Base-by-base conservation (phyloP, 2,329 filamentous ascomycete genomes). In the Ophiostoma triangulosporum region DNA sequence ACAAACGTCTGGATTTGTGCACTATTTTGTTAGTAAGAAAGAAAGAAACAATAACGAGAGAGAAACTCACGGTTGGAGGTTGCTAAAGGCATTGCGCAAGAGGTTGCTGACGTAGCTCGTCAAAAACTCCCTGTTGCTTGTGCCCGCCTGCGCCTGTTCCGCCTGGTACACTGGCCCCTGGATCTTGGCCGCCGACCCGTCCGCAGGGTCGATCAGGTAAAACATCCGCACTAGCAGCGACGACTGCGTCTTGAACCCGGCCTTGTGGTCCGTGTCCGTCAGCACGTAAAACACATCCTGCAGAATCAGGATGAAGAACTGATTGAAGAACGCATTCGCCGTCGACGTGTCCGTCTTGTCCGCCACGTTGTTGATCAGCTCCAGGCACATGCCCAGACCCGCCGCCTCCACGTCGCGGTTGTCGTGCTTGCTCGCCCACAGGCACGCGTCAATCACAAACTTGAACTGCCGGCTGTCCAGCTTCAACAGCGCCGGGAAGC, bases 381-480 rank as follows among this genome's bases (percentile, higher is more conserved):
- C 93, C 60, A 95, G 81, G 68, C 91, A 97, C 93, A 98, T 98
- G 69, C 90, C 93, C 57, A 98, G 80, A 57, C 93, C 93, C 36
- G 93, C 94, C 60, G 87, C 88, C 70, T 98, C 93, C 29, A 98
- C 93, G 65, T 96, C 89, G 57, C 93, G 86, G 71, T 98, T 98
- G 72, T 98, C 93, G 69, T 98, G 93, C 75, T 98, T 98, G 74
- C 91, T 96, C n/a, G 94, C 93, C 94, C 93, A 98, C 77, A 97
- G 89, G 75, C 94, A 98, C 33, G 91, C 95, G 68, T 98, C 93
- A 60, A 98, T 97, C 63, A 98, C 90, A 65, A 97, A 95, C 72
- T 98, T 98, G 81, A 98, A 98, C 65, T 96, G 93, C 56, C 88
- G 83, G 64, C 88, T 91, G 66, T 98, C 91, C 32, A 98, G 81